Conservation (phyloP, 1,139 yeast genomes). For the Yamadazyma atmosphaerica region DNA sequence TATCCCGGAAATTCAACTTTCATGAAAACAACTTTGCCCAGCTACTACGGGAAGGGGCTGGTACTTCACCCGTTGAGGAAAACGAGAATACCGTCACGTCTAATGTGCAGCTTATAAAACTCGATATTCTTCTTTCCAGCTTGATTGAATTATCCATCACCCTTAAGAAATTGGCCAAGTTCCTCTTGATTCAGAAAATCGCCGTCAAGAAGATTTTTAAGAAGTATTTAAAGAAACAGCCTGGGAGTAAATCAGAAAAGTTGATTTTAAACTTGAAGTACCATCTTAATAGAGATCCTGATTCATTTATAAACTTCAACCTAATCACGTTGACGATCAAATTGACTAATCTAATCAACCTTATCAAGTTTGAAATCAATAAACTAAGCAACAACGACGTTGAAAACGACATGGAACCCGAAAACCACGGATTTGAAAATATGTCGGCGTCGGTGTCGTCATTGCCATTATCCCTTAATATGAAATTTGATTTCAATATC, state of each 20-base stretch:
- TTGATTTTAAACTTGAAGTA: conserved; percentile 39
- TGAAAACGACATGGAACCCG: neutral
- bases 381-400: conserved; percentile 4
- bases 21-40: conserved; percentile 19
- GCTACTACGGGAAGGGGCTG: conserved; percentile 2
- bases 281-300: conserved; percentile 37
- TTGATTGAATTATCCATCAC: conserved; percentile 52
- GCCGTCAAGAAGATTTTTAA: conserved; percentile 81
- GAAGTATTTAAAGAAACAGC: conserved; percentile 67
- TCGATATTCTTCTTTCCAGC: conserved; percentile 35
- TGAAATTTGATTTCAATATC: conserved; percentile 32
- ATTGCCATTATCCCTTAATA: conserved; percentile 4
- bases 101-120: conserved; percentile 17
- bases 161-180: conserved; percentile 70
- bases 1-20: conserved; percentile 30
- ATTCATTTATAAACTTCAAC: conserved; percentile 65
- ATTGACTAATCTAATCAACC: conserved; percentile 22
- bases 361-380: conserved; percentile 21
- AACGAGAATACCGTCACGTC: conserved; percentile 1
- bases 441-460: neutral
- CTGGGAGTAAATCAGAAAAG: conserved; percentile 30
- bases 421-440: neutral
- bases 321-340: conserved; percentile 57
- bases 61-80: conserved; percentile 5
- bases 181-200: conserved; percentile 74